Base-by-base conservation (phyloP, 2,329 filamentous ascomycete species). In the Exophiala phaeomuriformis region DNA sequence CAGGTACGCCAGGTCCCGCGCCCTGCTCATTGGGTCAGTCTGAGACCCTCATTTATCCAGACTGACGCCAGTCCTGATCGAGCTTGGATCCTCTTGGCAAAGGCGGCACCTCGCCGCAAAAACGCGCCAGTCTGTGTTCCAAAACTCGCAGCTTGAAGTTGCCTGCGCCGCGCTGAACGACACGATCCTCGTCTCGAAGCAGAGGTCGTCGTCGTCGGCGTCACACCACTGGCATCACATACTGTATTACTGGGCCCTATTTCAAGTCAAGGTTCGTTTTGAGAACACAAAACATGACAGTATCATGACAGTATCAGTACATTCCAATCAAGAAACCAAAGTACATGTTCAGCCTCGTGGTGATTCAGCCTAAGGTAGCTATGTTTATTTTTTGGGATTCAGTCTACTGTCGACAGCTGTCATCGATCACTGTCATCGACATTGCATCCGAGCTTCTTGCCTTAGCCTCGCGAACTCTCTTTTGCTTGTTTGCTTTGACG, bases 371-470 rank as follows among this genome's bases (percentile, higher is more conserved):
- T 19, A 19, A 19, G 12, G n/a, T 27, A 27, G 39, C 28, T 45
- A 4, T 8, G 28, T n/a, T n/a, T 45, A 6, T 10, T 32, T 5
- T n/a, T 10, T 37, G 30, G 19, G 32, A 6, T 10, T 47, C 37
- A 8, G n/a, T 47, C 45, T 37, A 53, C 32, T 29, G 33, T 19
- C 10, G 30, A 33, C 36, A 49, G 8, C n/a, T 53, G 51, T 49
- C 51, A 53, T 48, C 27, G 6, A 42, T 30, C 6, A 31, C 37
- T 52, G 51, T 53, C 51, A 53, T 48, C 51, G 51, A 53, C 51
- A 39, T 33, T 49, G 51, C 51, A 48, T 53, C 39, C 39, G 45
- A 35, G 19, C 19, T 40, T 32, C 30, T 37, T 37, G 35, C 19
- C 19, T 19, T 19, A 19, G 19, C 19, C 19, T 19, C 19, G 19